Conservation (phyloP, 352 stramenopile species). For the Phytophthora nicotianae region DNA sequence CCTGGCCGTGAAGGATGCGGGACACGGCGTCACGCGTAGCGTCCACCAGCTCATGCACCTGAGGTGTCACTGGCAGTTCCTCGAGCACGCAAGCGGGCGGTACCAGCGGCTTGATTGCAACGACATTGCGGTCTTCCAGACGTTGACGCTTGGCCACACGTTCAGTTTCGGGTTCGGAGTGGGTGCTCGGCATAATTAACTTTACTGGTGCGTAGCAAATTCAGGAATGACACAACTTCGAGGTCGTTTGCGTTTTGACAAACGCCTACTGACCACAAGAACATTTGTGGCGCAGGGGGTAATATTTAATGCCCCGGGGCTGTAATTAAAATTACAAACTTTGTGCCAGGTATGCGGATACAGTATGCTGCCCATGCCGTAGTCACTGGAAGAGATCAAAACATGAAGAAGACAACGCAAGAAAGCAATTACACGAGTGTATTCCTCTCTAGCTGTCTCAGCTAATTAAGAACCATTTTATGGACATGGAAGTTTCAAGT, state of each 20-base stretch:
- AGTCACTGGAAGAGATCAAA: too few species aligned
- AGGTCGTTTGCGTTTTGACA: constrained; percentile 21
- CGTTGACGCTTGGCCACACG: constrained; percentile 65
- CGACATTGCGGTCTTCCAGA: constrained; percentile 73
- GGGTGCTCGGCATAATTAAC: constrained; percentile 37
- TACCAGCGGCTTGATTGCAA: constrained; percentile 73
- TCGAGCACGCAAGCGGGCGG: constrained; percentile 73
- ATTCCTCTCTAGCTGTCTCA: too few species aligned
- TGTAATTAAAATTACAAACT: neutral
- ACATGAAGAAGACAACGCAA: too few species aligned
- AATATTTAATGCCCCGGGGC: constrained; percentile 9
- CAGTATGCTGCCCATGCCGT: too few species aligned
- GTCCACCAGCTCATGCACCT: constrained; percentile 73
- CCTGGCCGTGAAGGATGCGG: constrained; percentile 61
- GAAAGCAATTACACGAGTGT: too few species aligned
- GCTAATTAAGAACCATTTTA: too few species aligned
- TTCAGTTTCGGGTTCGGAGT: constrained; percentile 37
- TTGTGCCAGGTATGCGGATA: neutral
- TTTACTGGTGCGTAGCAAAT: constrained; percentile 17
- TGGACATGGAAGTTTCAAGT: too few species aligned
- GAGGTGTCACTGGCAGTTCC: constrained; percentile 70
- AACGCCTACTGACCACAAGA: constrained; percentile 13
- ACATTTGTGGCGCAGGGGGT: constrained; percentile 11
- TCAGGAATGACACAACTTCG: constrained; percentile 39
- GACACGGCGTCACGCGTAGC: constrained; percentile 55